Conservation (phyloP, 768 basidiomycete genomes). For the Russula sp. region DNA sequence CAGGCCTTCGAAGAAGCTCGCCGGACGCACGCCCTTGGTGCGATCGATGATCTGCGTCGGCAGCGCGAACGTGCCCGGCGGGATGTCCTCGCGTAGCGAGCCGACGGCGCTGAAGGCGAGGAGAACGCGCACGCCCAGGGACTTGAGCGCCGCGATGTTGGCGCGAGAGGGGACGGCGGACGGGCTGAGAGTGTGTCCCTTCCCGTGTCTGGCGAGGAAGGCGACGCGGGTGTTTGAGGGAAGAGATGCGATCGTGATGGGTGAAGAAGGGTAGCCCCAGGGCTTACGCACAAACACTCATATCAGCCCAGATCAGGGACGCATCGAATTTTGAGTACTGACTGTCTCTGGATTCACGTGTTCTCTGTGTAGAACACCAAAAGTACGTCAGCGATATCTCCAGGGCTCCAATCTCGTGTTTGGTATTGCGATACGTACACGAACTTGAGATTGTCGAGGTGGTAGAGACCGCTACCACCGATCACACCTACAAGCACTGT, state of each 20-base stretch:
- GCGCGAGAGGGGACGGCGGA: slow-evolving; percentile 79
- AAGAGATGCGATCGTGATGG: slow-evolving; percentile 86
- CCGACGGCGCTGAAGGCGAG: slow-evolving; percentile 96
- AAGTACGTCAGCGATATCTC: no score
- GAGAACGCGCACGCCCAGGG: slow-evolving; percentile 80
- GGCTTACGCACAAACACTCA: slow-evolving; percentile 42
- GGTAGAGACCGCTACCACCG: slow-evolving; percentile 88
- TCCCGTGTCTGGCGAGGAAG: slow-evolving; percentile 88
- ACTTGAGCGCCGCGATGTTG: slow-evolving; percentile 94
- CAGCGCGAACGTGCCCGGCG: slow-evolving; percentile 82
- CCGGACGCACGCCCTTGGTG: slow-evolving; percentile 87
- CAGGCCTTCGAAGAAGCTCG: slow-evolving; percentile 80
- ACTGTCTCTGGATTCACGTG: slow-evolving; percentile 79
- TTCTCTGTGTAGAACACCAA: slow-evolving; percentile 39
- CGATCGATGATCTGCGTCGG: slow-evolving; percentile 94
- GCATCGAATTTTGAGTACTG: slow-evolving; percentile 23
- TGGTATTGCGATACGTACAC: slow-evolving; percentile 48
- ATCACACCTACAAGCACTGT: slow-evolving; percentile 82
- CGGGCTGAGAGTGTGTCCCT: slow-evolving; percentile 71
- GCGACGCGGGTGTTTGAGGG: slow-evolving; percentile 76
- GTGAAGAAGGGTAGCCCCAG: slow-evolving; percentile 88
- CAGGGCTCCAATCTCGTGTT: background rate
- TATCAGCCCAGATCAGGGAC: background rate
- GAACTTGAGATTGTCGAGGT: slow-evolving; percentile 83
- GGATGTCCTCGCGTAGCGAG: slow-evolving; percentile 87